Evolutionary conservation across 2,329 filamentous ascomycete species (phyloP).

Genomic region (Sporothrix sp.): DNA sequence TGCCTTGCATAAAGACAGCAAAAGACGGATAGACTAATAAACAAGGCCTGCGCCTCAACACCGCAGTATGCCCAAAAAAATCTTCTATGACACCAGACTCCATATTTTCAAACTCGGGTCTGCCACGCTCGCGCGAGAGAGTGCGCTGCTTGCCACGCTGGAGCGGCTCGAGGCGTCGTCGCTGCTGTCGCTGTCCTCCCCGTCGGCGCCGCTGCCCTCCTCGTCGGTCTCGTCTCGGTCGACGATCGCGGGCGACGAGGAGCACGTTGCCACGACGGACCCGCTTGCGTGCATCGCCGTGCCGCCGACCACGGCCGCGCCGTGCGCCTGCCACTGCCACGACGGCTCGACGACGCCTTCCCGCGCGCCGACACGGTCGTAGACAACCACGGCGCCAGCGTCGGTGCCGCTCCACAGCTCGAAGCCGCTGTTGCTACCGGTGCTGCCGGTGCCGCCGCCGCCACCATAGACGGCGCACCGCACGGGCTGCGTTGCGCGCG

Average conservation of each 20-base stretch:
- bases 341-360: slow-evolving; percentile 35
- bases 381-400: slow-evolving; percentile 46
- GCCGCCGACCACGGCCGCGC: slow-evolving; percentile 36
- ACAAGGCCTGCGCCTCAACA: too few relatives aligned
- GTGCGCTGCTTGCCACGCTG: too few relatives aligned
- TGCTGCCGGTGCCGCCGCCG: too few relatives aligned
- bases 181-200: slow-evolving; percentile 12
- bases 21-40: background rate
- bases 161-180: background rate
- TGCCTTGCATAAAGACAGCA: background rate
- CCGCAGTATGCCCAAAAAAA: too few relatives aligned
- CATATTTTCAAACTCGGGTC: slow-evolving; percentile 16
- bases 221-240: slow-evolving; percentile 10
- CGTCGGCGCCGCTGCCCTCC: slow-evolving; percentile 11
- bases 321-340: slow-evolving; percentile 43
- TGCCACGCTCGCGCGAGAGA: background rate
- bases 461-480: slow-evolving; percentile 43
- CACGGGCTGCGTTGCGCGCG: slow-evolving; percentile 46
- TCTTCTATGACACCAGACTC: slow-evolving; percentile 4
- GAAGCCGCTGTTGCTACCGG: slow-evolving; percentile 31
- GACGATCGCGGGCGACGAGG: slow-evolving; percentile 35
- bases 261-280: slow-evolving; percentile 47
- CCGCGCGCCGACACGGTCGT: slow-evolving; percentile 43
- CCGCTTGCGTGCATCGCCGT: slow-evolving; percentile 44
- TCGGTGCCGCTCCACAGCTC: slow-evolving; percentile 54